Base-by-base conservation (phyloP, 306 rosid genomes). In the Cucumis hystrix region DNA sequence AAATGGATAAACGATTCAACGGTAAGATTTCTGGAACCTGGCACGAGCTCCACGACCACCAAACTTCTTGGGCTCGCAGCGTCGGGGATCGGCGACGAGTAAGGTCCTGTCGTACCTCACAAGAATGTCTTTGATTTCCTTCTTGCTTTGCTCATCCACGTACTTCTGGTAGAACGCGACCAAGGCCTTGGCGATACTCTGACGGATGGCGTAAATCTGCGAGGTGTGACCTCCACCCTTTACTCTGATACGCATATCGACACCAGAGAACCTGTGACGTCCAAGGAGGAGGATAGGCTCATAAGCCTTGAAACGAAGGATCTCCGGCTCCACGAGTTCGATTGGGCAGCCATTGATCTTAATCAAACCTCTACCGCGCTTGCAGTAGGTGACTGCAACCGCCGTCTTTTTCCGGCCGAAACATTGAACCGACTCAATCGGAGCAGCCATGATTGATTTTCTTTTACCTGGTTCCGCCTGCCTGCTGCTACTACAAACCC, bases 11-110 rank as follows among this genome's bases (percentile, higher is more conserved):
- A 64, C 21, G 28, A 54, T 20, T 83, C 87, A 92, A 90, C 96
- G 96, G 90, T 93, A 90, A 10, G 96, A 93, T 65, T 92, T 92
- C 88, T 92, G 96, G 89, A 92, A 92, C 85, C 91, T 90, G 1
- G 98, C 91, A 17, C 92, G 90, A 23, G 94, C 98, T 37, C 98
- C 96, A 21, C 94, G 96, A 77, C 98, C 96, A 66, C 96, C 98
- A 25, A 93, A 93, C 88, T 93, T 93, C 90, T 93, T 93, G 15
- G 98, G 96, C 90, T 90, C 96, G 60, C 96, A 92, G 63, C 94
- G 92, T 63, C 97, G 83, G 0, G 96, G 97, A 64, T 92, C 94
- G 8, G 94, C 97, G 0, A 92, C 96, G 4, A 92, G 94, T 58
- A 92, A 65, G 1, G 97, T 92, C 37, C 96, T 56, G 17, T 92